Base-by-base conservation (phyloP, 2,329 filamentous ascomycete species). In the Talaromyces sp. region DNA sequence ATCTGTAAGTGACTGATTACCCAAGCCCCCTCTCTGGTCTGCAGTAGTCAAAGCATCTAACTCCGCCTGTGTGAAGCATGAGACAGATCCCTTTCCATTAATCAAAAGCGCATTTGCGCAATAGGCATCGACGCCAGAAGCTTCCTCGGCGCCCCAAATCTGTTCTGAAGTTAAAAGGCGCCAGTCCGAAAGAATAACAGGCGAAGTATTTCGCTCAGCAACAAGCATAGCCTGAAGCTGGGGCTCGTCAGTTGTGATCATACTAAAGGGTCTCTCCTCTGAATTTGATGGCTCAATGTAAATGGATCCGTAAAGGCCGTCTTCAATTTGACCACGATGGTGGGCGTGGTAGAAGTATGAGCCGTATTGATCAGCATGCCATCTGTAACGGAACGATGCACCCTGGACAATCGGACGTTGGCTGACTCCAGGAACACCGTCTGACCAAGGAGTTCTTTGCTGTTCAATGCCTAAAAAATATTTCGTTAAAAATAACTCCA, bases 331-430 rank as follows among this genome's bases (percentile, higher is more conserved):
- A 1, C 77, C 77, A 1, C 73, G 70, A 20, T 75, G 74, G 61
- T 87, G 84, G 0, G 82, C 77, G 67, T 86, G 84, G 58, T 86
- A 87, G 75, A 81, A 86, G 67, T 82, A 84, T 37, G 77, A 79
- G 3, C 85, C 85, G 58, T 82, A 79, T 49, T 83, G 77, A 0
- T 73, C 75, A 0, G 83, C 83, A n/a, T 70, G 76, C 73, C 81
- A 87, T 29, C 70, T 72, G 62, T 86, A 83, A 0, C 74, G 71
- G 59, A 81, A 86, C 24, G 66, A 73, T 3, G 65, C 61, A 1
- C 78, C 77, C 1, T 82, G 76, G 11, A 69, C 61, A 49, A 86
- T 84, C 3, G 77, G 70, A 3, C 70, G 70, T 60, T 86, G 83
- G 1, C 79, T 77, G 2, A 86, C 65, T 2, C 83, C 83, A 0